phyloP scores from a whole-genome alignment of 2,329 filamentous ascomycete genomes.

The Chaetomiaceae sp. region DNA sequence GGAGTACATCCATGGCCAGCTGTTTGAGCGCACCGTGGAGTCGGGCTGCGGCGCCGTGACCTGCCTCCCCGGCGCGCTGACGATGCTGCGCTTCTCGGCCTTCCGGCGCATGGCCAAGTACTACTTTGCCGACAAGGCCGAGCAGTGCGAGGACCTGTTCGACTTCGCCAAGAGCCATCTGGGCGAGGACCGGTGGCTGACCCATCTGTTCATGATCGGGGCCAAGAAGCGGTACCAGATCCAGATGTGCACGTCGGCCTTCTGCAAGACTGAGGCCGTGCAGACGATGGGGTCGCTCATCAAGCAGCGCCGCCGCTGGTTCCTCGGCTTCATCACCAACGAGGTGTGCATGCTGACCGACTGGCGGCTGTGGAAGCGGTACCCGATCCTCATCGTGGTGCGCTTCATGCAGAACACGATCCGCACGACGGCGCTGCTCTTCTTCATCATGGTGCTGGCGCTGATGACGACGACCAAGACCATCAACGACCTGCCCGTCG shows the following conservation, averaged over 20 bases:
- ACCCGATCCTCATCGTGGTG: slow-evolving; percentile 79
- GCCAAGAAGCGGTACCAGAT: slow-evolving; percentile 92
- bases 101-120: slow-evolving; percentile 97
- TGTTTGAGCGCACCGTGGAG: slow-evolving; percentile 93
- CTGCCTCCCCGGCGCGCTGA: slow-evolving; percentile 90
- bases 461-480: slow-evolving; percentile 78
- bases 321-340: slow-evolving; percentile 95
- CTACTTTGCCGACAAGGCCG: slow-evolving; percentile 95
- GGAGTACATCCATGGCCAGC: slow-evolving; percentile 95
- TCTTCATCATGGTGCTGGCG: slow-evolving; percentile 89
- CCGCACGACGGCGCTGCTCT: slow-evolving; percentile 84
- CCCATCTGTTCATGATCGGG: slow-evolving; percentile 97
- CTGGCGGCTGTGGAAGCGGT: slow-evolving; percentile 82
- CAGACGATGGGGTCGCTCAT: slow-evolving; percentile 80
- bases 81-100: slow-evolving; percentile 91
- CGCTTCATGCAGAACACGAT: slow-evolving; percentile 97
- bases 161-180: slow-evolving; percentile 95
- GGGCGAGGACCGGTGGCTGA: slow-evolving; percentile 94
- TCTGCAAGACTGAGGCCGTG: slow-evolving; percentile 97
- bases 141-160: slow-evolving; percentile 92
- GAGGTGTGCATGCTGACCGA: slow-evolving; percentile 98
- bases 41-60: slow-evolving; percentile 92
- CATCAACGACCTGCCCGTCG: slow-evolving; percentile 74
- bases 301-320: slow-evolving; percentile 95
- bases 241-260: slow-evolving; percentile 94